phyloP scores from a whole-genome alignment of 2,329 filamentous ascomycete genomes.

The Diaporthe longicolla region DNA sequence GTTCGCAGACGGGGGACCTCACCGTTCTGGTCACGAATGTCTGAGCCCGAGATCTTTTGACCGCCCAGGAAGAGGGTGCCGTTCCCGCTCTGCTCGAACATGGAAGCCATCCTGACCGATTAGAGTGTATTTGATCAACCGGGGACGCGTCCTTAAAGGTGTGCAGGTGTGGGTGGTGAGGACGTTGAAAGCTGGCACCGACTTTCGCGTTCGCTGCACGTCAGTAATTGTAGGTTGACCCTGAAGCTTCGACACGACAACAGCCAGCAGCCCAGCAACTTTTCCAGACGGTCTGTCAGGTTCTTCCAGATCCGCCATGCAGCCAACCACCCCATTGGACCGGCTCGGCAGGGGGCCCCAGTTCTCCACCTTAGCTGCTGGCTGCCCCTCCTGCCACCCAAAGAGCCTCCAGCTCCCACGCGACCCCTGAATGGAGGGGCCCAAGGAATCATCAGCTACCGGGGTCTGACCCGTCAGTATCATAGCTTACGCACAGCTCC shows the following conservation, averaged over 20 bases:
- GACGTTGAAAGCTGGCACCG: slow-evolving; percentile 35
- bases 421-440: slow-evolving; percentile 30
- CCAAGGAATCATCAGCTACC: neutral
- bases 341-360: slow-evolving; percentile 16
- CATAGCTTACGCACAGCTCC: neutral
- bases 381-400: slow-evolving; percentile 18
- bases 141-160: slow-evolving; percentile 10
- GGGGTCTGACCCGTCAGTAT: no score
- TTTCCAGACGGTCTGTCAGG: slow-evolving; percentile 33
- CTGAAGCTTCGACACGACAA: slow-evolving; percentile 32
- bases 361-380: slow-evolving; percentile 32
- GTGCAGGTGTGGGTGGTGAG: slow-evolving; percentile 34
- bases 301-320: slow-evolving; percentile 26
- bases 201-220: slow-evolving; percentile 29
- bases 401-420: neutral
- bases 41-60: slow-evolving; percentile 95
- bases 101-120: slow-evolving; percentile 80
- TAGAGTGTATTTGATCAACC: neutral
- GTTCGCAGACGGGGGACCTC: slow-evolving; percentile 45
- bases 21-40: slow-evolving; percentile 98
- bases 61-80: slow-evolving; percentile 97
- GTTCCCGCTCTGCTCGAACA: slow-evolving; percentile 96
- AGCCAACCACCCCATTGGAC: slow-evolving; percentile 22
- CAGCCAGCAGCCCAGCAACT: slow-evolving; percentile 28
- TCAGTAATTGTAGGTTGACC: slow-evolving; percentile 3